Evolutionary conservation across 2,329 filamentous ascomycete genomes (phyloP).

Genomic region (Penicillium rolfsii): DNA sequence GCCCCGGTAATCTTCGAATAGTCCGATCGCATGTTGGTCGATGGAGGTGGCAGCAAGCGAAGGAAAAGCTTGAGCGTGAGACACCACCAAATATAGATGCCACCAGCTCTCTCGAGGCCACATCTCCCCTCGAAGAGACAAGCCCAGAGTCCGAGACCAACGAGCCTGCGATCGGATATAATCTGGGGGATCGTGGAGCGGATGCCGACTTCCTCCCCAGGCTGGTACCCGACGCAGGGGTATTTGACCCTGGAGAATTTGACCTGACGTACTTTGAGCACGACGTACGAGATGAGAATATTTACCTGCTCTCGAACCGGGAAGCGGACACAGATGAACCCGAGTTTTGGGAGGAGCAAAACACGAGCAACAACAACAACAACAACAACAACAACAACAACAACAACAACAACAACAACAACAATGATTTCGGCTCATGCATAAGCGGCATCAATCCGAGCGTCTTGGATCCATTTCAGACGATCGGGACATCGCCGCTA

Average conservation of each 20-base stretch:
- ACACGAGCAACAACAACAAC: neutral
- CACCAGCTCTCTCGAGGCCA: too few species aligned
- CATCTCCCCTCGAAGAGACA: neutral
- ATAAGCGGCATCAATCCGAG: neutral
- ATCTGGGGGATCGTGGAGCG: neutral
- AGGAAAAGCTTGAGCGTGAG: neutral
- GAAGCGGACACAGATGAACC: neutral
- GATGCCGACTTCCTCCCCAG: neutral
- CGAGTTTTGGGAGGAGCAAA: neutral
- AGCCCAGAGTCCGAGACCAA: neutral
- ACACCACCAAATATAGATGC: neutral
- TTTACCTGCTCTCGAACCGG: neutral
- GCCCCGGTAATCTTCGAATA: constrained; percentile 8
- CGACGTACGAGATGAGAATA: neutral
- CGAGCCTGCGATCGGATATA: neutral
- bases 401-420: too few species aligned
- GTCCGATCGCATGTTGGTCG: constrained; percentile 14
- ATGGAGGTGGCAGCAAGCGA: constrained; percentile 12
- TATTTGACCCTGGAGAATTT: neutral
- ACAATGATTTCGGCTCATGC: neutral
- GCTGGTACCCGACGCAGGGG: neutral
- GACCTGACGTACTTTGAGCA: neutral
- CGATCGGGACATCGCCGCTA: neutral
- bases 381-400: too few species aligned
- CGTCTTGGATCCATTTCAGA: constrained; percentile 1